phyloP scores from a whole-genome alignment of 2,329 filamentous ascomycete species.

The Sarocladium strictum region DNA sequence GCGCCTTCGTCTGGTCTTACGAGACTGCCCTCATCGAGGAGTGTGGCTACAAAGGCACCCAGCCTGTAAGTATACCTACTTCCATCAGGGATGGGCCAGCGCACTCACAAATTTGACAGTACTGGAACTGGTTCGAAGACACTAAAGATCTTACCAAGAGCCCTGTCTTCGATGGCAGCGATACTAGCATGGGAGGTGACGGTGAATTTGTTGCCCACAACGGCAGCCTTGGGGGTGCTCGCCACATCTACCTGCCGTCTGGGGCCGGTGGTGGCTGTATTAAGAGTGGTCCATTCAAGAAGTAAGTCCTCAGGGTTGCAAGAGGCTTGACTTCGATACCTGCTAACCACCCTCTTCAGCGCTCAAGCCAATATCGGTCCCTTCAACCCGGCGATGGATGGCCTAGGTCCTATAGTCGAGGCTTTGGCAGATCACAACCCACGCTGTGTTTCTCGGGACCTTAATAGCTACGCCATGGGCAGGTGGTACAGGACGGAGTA shows the following conservation, averaged over 20 bases:
- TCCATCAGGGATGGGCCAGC: too few species aligned
- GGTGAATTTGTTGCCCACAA: conserved; percentile 10
- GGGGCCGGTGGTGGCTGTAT: conserved; percentile 51
- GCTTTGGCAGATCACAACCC: conserved; percentile 31
- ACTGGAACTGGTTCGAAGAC: conserved; percentile 41
- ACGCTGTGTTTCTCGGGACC: conserved; percentile 37
- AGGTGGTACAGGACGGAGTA: conserved; percentile 15
- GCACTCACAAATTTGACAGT: conserved; percentile 20
- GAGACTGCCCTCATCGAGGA: conserved; percentile 33
- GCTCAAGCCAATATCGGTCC: conserved; percentile 24
- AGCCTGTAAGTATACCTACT: conserved; percentile 18
- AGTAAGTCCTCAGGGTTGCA: conserved; percentile 23
- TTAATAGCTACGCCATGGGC: conserved; percentile 18
- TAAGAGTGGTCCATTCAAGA: conserved; percentile 41
- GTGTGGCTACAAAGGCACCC: conserved; percentile 32
- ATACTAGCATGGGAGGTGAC: conserved; percentile 43
- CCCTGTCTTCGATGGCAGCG: conserved; percentile 49
- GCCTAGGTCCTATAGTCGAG: background rate
- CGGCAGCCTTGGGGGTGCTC: conserved; percentile 4
- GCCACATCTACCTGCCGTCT: conserved; percentile 26
- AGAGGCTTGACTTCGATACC: background rate
- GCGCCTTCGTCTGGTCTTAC: conserved; percentile 33
- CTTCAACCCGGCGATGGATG: conserved; percentile 15
- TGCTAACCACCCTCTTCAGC: conserved; percentile 12
- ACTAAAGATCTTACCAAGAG: conserved; percentile 38